A percentile compares a stretch with the other conserved stretches of the same genome.
Evolutionary conservation across 495 filamentous ascomycete species (phyloP).

Genomic region (Geopyxis carbonaria): DNA sequence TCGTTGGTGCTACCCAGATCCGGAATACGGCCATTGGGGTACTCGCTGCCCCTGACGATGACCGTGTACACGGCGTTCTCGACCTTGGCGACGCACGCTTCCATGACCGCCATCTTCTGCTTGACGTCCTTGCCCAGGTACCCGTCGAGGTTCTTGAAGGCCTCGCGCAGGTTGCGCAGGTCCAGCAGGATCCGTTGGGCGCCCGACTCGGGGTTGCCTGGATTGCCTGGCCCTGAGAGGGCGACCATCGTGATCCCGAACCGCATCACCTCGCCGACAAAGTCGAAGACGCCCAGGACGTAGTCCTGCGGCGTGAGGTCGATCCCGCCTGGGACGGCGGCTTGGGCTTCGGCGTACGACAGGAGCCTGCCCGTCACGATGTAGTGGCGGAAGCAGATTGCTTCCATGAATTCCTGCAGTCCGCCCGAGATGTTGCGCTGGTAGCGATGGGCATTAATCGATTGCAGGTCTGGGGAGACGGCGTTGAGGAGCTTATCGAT

Average conservation of each 20-base stretch:
- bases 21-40: conserved; percentile 84
- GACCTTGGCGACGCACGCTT: conserved; percentile 78
- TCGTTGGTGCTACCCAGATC: conserved; percentile 37
- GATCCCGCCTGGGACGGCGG: conserved; percentile 37
- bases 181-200: conserved; percentile 14
- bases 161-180: conserved; percentile 38
- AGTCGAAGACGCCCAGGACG: conserved; percentile 76
- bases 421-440: conserved; percentile 54
- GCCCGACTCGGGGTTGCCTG: too few species aligned
- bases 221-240: conserved; percentile 38
- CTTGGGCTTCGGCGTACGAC: conserved; percentile 39
- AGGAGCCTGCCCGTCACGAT: conserved; percentile 60
- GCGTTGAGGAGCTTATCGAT: conserved; percentile 50
- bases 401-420: conserved; percentile 85
- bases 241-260: conserved; percentile 75
- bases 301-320: conserved; percentile 67
- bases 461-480: conserved; percentile 54
- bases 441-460: conserved; percentile 71
- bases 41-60: conserved; percentile 66
- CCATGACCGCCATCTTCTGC: conserved; percentile 79
- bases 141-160: conserved; percentile 46
- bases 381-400: conserved; percentile 73
- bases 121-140: conserved; percentile 43
- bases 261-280: conserved; percentile 88
- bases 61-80: conserved; percentile 78